Conservation (phyloP, 2,329 filamentous ascomycete species). For the Cadophora luteo-olivacea region DNA sequence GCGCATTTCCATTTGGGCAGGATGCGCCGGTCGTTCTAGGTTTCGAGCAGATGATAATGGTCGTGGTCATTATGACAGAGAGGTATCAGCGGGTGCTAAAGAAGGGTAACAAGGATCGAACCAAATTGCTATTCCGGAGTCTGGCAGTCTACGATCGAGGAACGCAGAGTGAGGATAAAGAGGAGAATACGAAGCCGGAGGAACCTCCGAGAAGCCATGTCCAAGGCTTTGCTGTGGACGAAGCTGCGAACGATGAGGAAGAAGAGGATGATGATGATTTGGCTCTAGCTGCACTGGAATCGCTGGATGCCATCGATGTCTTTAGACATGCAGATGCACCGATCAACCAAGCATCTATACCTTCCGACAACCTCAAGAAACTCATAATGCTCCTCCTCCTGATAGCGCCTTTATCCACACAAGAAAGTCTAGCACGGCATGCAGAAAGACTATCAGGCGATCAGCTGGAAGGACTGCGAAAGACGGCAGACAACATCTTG, state of each 20-base stretch:
- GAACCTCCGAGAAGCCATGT: constrained; percentile 45
- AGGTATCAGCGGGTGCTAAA: constrained; percentile 69
- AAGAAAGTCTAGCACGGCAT: constrained; percentile 69
- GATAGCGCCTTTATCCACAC: constrained; percentile 66
- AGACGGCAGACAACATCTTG: constrained; percentile 68
- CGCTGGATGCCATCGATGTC: constrained; percentile 68
- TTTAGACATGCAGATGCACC: constrained; percentile 60
- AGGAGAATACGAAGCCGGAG: constrained; percentile 48
- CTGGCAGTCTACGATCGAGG: constrained; percentile 73
- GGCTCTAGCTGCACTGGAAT: constrained; percentile 71
- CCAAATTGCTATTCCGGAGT: constrained; percentile 73
- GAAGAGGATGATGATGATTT: constrained; percentile 65
- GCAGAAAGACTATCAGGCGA: constrained; percentile 62
- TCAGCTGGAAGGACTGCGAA: constrained; percentile 61
- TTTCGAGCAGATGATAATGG: constrained; percentile 73
- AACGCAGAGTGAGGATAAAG: constrained; percentile 29
- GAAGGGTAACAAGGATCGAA: constrained; percentile 61
- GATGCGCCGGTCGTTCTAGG: constrained; percentile 75
- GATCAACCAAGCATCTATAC: constrained; percentile 71
- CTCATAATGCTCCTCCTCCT: constrained; percentile 74
- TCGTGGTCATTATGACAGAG: constrained; percentile 75
- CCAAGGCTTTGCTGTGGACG: constrained; percentile 51
- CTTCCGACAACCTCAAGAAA: constrained; percentile 74
- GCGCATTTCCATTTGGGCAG: constrained; percentile 74
- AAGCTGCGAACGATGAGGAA: constrained; percentile 49